Evolutionary conservation across 2,329 filamentous ascomycete species (phyloP).

Genomic region (Colletotrichum lindemuthianum): DNA sequence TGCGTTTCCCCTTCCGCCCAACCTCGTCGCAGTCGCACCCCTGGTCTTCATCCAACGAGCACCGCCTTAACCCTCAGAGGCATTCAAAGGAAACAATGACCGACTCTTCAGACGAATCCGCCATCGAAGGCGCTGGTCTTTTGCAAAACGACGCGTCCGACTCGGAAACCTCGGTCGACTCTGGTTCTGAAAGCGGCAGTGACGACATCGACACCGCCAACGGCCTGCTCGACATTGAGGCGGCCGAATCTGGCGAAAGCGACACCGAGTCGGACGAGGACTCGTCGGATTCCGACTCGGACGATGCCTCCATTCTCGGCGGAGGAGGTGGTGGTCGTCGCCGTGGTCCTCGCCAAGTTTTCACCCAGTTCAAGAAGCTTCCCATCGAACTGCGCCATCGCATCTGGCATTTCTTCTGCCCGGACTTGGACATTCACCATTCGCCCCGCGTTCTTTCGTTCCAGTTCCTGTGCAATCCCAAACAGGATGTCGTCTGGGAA

Average conservation of each 20-base stretch:
- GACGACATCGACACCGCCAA: not conserved
- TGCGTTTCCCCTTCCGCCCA: not conserved
- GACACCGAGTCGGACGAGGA: constrained; percentile 43
- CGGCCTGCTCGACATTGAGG: constrained; percentile 31
- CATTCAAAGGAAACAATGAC: constrained; percentile 1
- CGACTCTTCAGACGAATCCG: constrained; percentile 30
- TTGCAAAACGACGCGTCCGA: constrained; percentile 30
- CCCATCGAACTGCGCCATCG: constrained; percentile 47
- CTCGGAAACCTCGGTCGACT: constrained; percentile 14
- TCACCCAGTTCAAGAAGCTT: constrained; percentile 42
- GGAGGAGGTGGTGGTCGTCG: constrained; percentile 1
- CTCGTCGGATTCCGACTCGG: constrained; percentile 38
- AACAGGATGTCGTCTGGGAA: constrained; percentile 27
- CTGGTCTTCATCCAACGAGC: not conserved
- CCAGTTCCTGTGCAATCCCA: constrained; percentile 21
- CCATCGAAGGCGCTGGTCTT: constrained; percentile 23
- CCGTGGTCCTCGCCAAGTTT: constrained; percentile 29
- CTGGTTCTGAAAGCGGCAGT: constrained; percentile 7
- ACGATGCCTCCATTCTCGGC: constrained; percentile 15
- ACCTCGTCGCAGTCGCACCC: not conserved
- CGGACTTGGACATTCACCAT: constrained; percentile 41
- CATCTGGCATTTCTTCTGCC: constrained; percentile 48
- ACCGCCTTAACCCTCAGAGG: not conserved
- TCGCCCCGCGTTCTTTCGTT: constrained; percentile 45
- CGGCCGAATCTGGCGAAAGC: constrained; percentile 30